A percentile compares a stretch with the other conserved stretches of the same genome.
Evolutionary conservation across 2,329 filamentous ascomycete genomes (phyloP).

Genomic region (Grosmannia penicillata): DNA sequence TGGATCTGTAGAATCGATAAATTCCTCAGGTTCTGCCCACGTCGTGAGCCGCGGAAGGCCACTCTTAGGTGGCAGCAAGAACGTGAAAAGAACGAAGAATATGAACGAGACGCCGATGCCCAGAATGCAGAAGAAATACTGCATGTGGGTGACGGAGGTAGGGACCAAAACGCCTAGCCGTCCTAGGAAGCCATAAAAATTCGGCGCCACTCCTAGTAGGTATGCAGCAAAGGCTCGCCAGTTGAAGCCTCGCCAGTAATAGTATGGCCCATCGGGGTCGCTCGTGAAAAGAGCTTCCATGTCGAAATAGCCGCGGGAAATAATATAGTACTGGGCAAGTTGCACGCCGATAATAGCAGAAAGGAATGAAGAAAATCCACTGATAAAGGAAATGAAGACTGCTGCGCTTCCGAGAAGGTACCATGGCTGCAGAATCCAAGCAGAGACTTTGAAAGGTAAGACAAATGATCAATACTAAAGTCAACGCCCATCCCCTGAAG

Average conservation of each 20-base stretch:
- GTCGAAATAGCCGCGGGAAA: constrained; percentile 19
- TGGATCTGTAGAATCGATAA: too few species aligned
- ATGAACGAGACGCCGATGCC: not conserved
- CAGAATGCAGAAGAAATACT: constrained; percentile 1
- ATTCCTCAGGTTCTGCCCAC: too few species aligned
- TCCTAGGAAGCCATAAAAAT: constrained; percentile 24
- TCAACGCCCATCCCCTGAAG: too few species aligned
- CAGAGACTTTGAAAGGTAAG: not conserved
- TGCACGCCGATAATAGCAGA: constrained; percentile 25
- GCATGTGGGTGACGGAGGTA: not conserved
- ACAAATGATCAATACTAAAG: not conserved
- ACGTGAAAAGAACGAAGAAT: not conserved
- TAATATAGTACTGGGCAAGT: constrained; percentile 26
- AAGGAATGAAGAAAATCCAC: constrained; percentile 25
- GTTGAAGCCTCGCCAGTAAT: constrained; percentile 9
- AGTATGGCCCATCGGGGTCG: constrained; percentile 4
- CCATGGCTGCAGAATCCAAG: constrained; percentile 8
- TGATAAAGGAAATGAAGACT: constrained; percentile 24
- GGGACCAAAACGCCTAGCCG: not conserved
- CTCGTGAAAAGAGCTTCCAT: constrained; percentile 18
- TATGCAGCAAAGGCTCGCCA: constrained; percentile 11
- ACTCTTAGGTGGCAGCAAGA: too few species aligned
- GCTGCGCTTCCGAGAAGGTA: constrained; percentile 14
- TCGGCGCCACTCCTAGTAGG: constrained; percentile 20
- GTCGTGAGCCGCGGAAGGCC: too few species aligned